phyloP scores from a whole-genome alignment of 2,329 filamentous ascomycete species.

The Onygenales sp. region DNA sequence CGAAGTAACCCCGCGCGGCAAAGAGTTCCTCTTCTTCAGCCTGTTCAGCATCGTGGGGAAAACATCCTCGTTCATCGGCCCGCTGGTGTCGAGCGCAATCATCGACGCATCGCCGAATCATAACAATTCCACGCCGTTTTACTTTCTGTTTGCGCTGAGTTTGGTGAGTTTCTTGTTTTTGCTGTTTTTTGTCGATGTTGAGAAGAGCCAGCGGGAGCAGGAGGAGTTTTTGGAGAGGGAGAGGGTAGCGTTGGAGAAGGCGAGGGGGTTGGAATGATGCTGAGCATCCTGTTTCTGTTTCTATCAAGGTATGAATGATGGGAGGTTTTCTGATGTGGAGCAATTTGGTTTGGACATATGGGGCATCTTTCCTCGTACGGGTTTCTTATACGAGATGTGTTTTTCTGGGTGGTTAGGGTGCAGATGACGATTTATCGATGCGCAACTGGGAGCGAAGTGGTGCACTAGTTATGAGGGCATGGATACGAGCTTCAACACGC shows the following conservation, averaged over 20 bases:
- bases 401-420: no score
- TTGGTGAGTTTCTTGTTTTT: conserved; percentile 46
- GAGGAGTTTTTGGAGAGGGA: conserved; percentile 42
- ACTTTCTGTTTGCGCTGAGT: conserved; percentile 54
- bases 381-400: no score
- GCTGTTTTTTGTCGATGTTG: conserved; percentile 49
- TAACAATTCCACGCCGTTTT: conserved; percentile 55
- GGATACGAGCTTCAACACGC: no score
- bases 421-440: no score
- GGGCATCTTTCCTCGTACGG: no score
- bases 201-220: conserved; percentile 52
- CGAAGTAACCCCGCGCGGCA: conserved; percentile 57
- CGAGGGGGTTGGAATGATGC: not conserved
- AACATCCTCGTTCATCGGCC: conserved; percentile 58
- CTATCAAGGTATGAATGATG: no score
- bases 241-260: conserved; percentile 4
- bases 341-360: no score
- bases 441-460: no score
- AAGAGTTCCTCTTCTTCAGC: conserved; percentile 62
- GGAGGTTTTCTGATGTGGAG: no score
- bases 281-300: no score
- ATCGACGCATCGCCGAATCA: conserved; percentile 50
- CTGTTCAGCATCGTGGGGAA: conserved; percentile 62
- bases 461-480: no score
- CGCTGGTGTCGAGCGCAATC: conserved; percentile 59